These are phyloP conservation scores for Punctularia strigosozonata DNA, from an alignment of 768 basidiomycete species.

Conservation along the genomic window DNA sequence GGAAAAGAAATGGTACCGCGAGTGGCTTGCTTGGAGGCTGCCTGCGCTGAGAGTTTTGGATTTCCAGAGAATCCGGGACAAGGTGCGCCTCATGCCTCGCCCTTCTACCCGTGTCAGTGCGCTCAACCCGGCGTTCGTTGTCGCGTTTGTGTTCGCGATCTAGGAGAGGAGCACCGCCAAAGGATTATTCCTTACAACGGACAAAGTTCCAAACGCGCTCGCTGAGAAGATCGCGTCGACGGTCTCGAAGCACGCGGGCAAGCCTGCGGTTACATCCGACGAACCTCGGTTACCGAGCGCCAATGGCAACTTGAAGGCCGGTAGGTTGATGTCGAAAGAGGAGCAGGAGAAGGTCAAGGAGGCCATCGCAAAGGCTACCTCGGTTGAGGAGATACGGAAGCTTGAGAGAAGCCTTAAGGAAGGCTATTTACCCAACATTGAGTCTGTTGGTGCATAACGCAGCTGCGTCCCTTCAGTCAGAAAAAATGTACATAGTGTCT, in stretches of 20 bases:
- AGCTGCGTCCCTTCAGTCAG: too few relatives aligned
- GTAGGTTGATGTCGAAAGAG: constrained; percentile 83
- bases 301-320: constrained; percentile 61
- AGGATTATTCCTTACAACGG: constrained; percentile 70
- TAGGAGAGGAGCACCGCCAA: constrained; percentile 75
- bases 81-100: constrained; percentile 52
- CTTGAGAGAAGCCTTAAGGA: constrained; percentile 75
- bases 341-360: constrained; percentile 80
- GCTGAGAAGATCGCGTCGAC: constrained; percentile 70
- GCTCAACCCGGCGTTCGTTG: not conserved
- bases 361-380: constrained; percentile 84
- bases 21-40: constrained; percentile 88
- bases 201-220: constrained; percentile 66
- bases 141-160: constrained; percentile 9
- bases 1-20: constrained; percentile 93
- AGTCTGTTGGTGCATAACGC: too few relatives aligned
- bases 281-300: constrained; percentile 56
- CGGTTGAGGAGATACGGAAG: constrained; percentile 78
- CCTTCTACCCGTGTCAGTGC: not conserved
- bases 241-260: constrained; percentile 55
- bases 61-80: constrained; percentile 90
- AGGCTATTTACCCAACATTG: constrained; percentile 72
- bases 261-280: constrained; percentile 53
- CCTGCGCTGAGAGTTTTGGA: constrained; percentile 84
- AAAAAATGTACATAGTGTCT: too few relatives aligned